Base-by-base conservation (phyloP, 495 filamentous ascomycete genomes). In the Ascobolus immersus region DNA sequence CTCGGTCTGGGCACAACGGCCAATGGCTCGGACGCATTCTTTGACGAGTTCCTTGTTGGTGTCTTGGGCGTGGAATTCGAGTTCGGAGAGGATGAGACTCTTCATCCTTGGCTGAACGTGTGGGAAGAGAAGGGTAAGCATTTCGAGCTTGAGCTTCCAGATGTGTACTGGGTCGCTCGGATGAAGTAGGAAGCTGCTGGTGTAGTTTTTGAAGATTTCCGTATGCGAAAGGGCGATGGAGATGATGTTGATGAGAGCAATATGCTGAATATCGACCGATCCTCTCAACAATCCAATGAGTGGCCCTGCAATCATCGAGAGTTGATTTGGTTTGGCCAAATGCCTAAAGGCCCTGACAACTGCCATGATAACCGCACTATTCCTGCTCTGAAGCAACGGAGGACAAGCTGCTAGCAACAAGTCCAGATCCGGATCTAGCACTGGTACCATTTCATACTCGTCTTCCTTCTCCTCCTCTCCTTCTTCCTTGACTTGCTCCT, bases 221-320 rank as follows among this genome's bases (percentile, higher is more conserved):
- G 86, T 77, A 15, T 64, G 56, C 11, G 57, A 56, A 17, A 94
- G 57, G 40, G 74, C 79, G 28, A 94, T 75, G 23, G 75, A 72
- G 32, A 93, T 78, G 39, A 96, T 84, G 50, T 93, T 93, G 55
- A 81, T 76, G 5, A 96, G 64, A 6, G 77, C 81, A 35, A 92
- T 65, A 41, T 81, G 69, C 44, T 86, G 71, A 34, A 91, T 78
- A 47, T 92, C 82, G 39, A 73, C 69, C 9, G 77, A 70, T 20
- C 71, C 72, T 25, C 86, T 70, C 28, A 94, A 60, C 17, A 94
- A 62, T 20, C 81, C 74, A 19, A 92, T 63, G 11, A 96, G 56
- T 2, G 84, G 84, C 0, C 81, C 84, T 38, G 89, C 64, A 4
- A 77, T 67, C 14, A 55, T 44, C 27, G 62, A 59, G 17, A 81